Evolutionary conservation across 805 yeast genomes (phyloP).

Genomic region (Suhomyces prunicola): DNA sequence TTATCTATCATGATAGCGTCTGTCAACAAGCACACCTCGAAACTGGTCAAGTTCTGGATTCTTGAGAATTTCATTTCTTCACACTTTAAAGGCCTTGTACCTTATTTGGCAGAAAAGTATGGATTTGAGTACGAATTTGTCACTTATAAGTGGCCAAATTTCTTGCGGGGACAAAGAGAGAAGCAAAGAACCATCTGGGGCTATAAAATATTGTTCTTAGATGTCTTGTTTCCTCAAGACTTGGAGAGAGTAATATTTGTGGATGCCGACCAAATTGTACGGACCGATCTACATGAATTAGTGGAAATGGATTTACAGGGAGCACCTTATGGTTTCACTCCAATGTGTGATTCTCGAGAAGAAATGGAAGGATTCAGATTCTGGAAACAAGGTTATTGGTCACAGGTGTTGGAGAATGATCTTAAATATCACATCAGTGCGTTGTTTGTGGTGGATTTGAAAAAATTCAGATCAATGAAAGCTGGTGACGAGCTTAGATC

Average conservation of each 20-base stretch:
- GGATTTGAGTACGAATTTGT: conserved; percentile 72
- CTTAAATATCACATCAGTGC: conserved; percentile 82
- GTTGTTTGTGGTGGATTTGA: conserved; percentile 74
- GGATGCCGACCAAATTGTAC: conserved; percentile 79
- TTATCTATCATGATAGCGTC: conserved; percentile 77
- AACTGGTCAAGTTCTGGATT: conserved; percentile 76
- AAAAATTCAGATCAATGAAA: conserved; percentile 54
- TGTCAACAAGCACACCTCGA: conserved; percentile 58
- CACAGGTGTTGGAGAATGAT: conserved; percentile 52
- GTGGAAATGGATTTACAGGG: conserved; percentile 68
- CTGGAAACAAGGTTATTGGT: conserved; percentile 96
- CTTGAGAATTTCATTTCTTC: conserved; percentile 79
- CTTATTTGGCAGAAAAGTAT: conserved; percentile 52
- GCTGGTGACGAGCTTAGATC: conserved; percentile 82
- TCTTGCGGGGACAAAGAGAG: conserved; percentile 79
- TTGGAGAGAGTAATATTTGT: conserved; percentile 77
- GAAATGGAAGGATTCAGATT: conserved; percentile 85
- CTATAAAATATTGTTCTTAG: conserved; percentile 80
- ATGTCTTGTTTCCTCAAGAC: conserved; percentile 79
- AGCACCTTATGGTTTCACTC: conserved; percentile 83
- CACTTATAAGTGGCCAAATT: conserved; percentile 89
- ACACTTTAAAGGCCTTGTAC: conserved; percentile 58
- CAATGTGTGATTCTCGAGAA: conserved; percentile 76
- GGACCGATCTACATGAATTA: conserved; percentile 70
- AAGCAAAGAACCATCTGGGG: conserved; percentile 84